Conservation (phyloP, 345 rosid genomes). For the Syzygium aqueum region DNA sequence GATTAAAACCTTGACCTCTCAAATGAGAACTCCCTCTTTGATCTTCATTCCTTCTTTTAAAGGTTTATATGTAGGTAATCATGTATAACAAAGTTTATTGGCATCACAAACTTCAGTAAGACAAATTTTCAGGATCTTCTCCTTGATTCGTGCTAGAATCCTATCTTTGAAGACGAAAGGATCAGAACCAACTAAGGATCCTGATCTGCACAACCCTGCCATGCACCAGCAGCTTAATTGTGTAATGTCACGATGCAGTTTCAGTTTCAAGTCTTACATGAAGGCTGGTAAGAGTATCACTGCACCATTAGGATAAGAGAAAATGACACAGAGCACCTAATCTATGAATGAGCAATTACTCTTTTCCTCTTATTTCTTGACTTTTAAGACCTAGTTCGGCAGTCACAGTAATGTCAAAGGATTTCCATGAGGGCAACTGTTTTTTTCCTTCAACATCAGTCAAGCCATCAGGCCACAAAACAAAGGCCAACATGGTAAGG, state of each 20-base stretch:
- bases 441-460: not conserved
- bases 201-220: not conserved
- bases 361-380: not conserved
- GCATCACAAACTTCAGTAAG: not conserved
- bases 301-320: not conserved
- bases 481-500: not conserved
- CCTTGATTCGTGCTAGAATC: not conserved
- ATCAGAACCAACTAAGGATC: not conserved
- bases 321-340: not conserved
- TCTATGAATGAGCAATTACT: not conserved
- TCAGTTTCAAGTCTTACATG: not conserved
- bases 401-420: not conserved
- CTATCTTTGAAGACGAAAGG: not conserved
- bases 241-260: not conserved
- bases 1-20: not conserved
- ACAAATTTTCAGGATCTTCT: not conserved
- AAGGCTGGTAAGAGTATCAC: not conserved
- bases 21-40: not conserved
- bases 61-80: not conserved
- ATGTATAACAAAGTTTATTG: not conserved
- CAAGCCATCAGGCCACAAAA: not conserved
- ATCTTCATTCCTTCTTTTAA: not conserved
- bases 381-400: not conserved
- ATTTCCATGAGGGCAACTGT: not conserved
- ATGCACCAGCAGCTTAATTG: not conserved